Base-by-base conservation (phyloP, 179 eudicot species). In the Carnegiea gigantea region DNA sequence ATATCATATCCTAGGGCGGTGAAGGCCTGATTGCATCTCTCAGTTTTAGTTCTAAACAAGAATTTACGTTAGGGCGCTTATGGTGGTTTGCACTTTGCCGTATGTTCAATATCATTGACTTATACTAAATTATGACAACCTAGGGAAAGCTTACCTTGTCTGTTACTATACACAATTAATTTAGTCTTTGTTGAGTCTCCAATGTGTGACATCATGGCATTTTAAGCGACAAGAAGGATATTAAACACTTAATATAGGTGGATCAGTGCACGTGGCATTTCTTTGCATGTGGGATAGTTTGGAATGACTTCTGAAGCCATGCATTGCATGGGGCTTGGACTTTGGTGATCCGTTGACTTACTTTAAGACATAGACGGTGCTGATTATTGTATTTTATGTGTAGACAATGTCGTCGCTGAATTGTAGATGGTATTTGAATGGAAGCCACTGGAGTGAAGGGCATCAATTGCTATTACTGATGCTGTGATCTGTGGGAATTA, bases 321-420 rank as follows among this genome's bases (percentile, higher is more conserved):
- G 59, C 36, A 46, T 21, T 73, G 33, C 4, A 7, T 40, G 44
- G 44, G 44, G 6, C 44, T 40, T 40, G 44, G 46, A n/a, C 20
- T 21, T n/a, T 73, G 54, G 23, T 43, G 76, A 21, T 73, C 46
- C 20, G 57, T 73, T 73, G 76, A 43, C 54, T 40, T 73, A 43
- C 54, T 40, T 73, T 72, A 73, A 57, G 62, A 57, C 21, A 18
- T 51, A 18, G 62, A 15, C 9, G 4, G 14, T 57, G n/a, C 7
- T 57, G 62, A 57, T 57, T 57, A 40, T 4, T 10, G 1, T 48
- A 74, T n/a, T 46, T 28, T 46, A 23, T 2, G 23, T 21, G 43
- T 72, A 40, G 53, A 1, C 21, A 1, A 14, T 48, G 33, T 26
- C 17, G 60, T 53, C 17, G 20, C 60, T 15, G 9, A 14, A 26